Base-by-base conservation (phyloP, 1,284 basidiomycete genomes). In the Papiliotrema terrestris region DNA sequence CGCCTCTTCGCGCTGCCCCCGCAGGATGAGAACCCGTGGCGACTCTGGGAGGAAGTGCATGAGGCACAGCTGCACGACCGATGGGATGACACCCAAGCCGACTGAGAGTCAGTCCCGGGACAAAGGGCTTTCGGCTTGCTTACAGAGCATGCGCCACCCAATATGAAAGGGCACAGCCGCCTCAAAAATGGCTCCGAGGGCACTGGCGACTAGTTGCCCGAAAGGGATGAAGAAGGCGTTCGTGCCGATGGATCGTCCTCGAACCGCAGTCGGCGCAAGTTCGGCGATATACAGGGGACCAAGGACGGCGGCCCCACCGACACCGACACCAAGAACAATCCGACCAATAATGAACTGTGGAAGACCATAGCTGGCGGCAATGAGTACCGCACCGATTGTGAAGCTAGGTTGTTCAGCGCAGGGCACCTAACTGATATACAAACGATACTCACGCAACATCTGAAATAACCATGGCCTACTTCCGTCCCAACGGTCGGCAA, bases 21-120 rank as follows among this genome's bases (percentile, higher is more conserved):
- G 62, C 42, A 66, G 60, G 46, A 72, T 58, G 32, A 72, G 56
- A 49, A 71, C 62, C 42, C 72, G 67, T 8, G 72, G 72, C 0
- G 71, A 72, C 50, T 76, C 72, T 36, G 71, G 69, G 47, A 74
- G 64, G 54, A 56, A 73, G 63, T 74, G 71, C 50, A 75, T 67
- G 37, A 68, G 58, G 42, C 60, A 22, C 13, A 66, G 55, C 52
- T 75, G 73, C 15, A 69, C 39, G 37, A 75, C 48, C 19, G 73
- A 69, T 8, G 72, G 71, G 29, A 72, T 59, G 17, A 69, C 66
- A 14, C 75, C 73, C 26, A 75, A 55, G 14, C 66, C 75, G 42
- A 75, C 51, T 53, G 29, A 11, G 11, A 32, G 29, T 32, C 29
- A 32, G 11, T 32, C 5, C 6, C 29, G 29, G 29, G 5, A 5